Evolutionary conservation across 139 green algal genomes (phyloP).

Genomic region (Coelastrella sp.): DNA sequence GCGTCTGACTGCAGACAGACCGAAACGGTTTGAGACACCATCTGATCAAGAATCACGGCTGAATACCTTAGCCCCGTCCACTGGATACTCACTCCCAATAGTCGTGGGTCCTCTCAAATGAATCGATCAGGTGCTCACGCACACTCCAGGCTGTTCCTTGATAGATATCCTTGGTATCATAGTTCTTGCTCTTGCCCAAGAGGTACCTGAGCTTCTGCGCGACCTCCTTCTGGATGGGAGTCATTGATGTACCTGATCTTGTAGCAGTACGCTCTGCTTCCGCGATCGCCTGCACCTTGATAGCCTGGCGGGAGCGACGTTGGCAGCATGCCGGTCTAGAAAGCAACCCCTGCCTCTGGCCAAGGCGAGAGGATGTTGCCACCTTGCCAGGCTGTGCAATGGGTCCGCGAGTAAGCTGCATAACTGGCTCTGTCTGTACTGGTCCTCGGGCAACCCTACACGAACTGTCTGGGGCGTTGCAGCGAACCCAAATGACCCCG

Average conservation of each 20-base stretch:
- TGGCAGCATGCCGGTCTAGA: not conserved
- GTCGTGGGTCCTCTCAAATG: conserved; percentile 86
- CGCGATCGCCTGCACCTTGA: conserved; percentile 50
- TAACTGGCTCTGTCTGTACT: conserved; percentile 2
- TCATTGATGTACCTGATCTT: conserved; percentile 33
- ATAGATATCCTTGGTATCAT: conserved; percentile 63
- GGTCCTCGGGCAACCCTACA: conserved; percentile 23
- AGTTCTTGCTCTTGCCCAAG: conserved; percentile 47
- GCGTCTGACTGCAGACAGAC: no score
- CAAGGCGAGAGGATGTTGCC: not conserved
- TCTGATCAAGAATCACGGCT: not conserved
- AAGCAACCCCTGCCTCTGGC: not conserved
- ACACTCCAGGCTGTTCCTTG: conserved; percentile 78
- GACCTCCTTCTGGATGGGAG: conserved; percentile 52
- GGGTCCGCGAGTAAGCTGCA: conserved; percentile 26
- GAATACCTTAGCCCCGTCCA: not conserved
- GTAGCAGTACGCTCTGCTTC: conserved; percentile 49
- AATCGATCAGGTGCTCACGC: conserved; percentile 88
- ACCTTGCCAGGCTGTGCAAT: conserved; percentile 22
- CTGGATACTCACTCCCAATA: conserved; percentile 79
- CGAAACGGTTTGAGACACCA: not conserved
- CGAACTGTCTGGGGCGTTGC: not conserved
- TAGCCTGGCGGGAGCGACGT: conserved; percentile 23
- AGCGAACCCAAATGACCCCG: not conserved
- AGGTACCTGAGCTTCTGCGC: conserved; percentile 55